phyloP scores from a whole-genome alignment of 108 stramenopile genomes.

The Fistulifera pelliculosa region DNA sequence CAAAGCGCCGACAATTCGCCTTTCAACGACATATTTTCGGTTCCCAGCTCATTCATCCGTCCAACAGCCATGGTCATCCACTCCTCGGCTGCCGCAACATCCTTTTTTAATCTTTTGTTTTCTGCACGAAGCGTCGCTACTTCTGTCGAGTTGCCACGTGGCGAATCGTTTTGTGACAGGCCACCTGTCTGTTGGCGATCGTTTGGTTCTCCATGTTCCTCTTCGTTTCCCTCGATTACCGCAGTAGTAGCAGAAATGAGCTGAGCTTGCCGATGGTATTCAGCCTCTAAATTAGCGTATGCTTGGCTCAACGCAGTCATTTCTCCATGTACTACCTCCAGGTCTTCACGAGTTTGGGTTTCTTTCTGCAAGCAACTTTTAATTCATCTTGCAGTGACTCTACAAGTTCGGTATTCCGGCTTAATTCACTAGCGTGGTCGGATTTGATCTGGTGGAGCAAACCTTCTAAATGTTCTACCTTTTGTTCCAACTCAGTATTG shows the following conservation, averaged over 20 bases:
- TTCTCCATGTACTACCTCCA: slow-evolving; percentile 48
- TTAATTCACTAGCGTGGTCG: slow-evolving; percentile 13
- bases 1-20: slow-evolving; percentile 2
- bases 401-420: slow-evolving; percentile 22
- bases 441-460: too few species aligned
- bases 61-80: slow-evolving; percentile 84
- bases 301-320: slow-evolving; percentile 61
- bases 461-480: slow-evolving; percentile 23
- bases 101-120: slow-evolving; percentile 49
- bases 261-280: slow-evolving; percentile 33
- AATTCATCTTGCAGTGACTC: slow-evolving; percentile 26
- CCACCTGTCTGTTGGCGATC: background rate
- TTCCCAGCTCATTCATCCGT: slow-evolving; percentile 61
- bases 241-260: background rate
- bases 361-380: slow-evolving; percentile 12
- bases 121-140: slow-evolving; percentile 46
- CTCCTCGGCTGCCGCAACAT: slow-evolving; percentile 59
- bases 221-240: too few species aligned
- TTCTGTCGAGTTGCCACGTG: slow-evolving; percentile 16
- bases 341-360: slow-evolving; percentile 31
- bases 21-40: slow-evolving; percentile 16
- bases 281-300: slow-evolving; percentile 58
- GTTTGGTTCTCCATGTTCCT: slow-evolving; percentile 7
- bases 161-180: slow-evolving; percentile 5
- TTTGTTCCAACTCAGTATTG: slow-evolving; percentile 39